These are phyloP conservation scores for Cryptococcus amylolentus DNA, from an alignment of 1,284 basidiomycete genomes.

Conservation along the genomic window DNA sequence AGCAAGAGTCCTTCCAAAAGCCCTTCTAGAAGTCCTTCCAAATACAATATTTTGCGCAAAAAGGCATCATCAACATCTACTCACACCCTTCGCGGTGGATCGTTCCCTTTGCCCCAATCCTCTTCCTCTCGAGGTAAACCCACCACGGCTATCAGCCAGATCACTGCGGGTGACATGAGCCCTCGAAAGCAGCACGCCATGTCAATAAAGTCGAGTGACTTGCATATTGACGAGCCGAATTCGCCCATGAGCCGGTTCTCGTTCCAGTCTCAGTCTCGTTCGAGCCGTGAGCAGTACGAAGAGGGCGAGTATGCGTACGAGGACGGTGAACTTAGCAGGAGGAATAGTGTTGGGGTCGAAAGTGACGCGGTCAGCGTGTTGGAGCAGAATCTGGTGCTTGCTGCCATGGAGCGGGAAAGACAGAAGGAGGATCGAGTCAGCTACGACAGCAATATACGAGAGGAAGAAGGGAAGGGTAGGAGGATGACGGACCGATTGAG, in stretches of 20 bases:
- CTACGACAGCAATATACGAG: not conserved
- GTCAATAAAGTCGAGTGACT: not conserved
- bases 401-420: constrained; percentile 9
- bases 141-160: constrained; percentile 20
- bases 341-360: not conserved
- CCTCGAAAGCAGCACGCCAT: not conserved
- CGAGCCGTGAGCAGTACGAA: not conserved
- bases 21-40: too few species aligned
- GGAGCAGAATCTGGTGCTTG: constrained; percentile 13
- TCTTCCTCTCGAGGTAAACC: constrained; percentile 10
- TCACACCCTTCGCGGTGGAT: constrained; percentile 23
- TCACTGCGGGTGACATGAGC: constrained; percentile 15
- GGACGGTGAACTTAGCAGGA: not conserved
- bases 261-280: constrained; percentile 3
- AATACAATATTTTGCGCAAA: constrained; percentile 18
- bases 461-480: not conserved
- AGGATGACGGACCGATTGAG: constrained; percentile 2
- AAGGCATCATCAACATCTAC: constrained; percentile 25
- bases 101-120: constrained; percentile 9
- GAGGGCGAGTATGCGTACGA: not conserved
- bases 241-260: constrained; percentile 15
- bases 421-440: not conserved
- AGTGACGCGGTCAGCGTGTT: constrained; percentile 12
- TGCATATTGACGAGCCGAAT: constrained; percentile 10
- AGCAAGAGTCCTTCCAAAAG: too few species aligned